These are phyloP conservation scores for Themeda triandra DNA, from an alignment of 176 grass and related monocot genomes.

Conservation along the genomic window DNA sequence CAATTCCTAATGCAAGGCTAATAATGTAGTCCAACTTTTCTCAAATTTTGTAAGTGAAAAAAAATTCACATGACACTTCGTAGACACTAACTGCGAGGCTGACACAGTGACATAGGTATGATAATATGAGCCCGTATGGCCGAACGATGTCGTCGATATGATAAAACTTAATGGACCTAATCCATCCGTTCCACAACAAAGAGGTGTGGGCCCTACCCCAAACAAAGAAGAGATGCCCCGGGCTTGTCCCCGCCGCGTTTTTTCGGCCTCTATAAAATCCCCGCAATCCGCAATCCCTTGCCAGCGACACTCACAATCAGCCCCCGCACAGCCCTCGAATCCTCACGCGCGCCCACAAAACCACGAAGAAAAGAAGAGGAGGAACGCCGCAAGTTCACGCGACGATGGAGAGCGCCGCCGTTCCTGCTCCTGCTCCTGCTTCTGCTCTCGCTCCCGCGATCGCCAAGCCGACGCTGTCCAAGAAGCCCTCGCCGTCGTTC, in stretches of 20 bases:
- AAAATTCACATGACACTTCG: no score
- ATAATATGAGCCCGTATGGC: no score
- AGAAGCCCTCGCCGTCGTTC: conserved; percentile 74
- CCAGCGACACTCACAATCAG: not conserved
- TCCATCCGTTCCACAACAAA: no score
- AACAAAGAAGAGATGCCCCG: not conserved
- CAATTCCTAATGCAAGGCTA: not conserved
- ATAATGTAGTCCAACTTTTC: no score
- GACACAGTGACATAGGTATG: no score
- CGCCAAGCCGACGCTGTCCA: conserved; percentile 4
- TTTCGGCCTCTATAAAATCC: conserved; percentile 8
- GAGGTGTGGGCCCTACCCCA: not conserved
- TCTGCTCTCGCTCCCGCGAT: not conserved
- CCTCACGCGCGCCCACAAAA: not conserved
- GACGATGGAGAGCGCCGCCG: conserved; percentile 21
- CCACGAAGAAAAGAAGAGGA: not conserved
- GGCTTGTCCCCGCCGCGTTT: not conserved
- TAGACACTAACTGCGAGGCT: no score
- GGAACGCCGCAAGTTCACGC: not conserved
- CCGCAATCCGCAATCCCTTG: not conserved
- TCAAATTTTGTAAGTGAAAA: no score
- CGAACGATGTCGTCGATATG: no score
- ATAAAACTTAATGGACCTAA: no score
- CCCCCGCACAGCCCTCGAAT: not conserved
- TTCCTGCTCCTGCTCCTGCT: not conserved